A percentile compares a stretch with the other conserved stretches of the same genome.
phyloP scores from a whole-genome alignment of 2,329 filamentous ascomycete genomes.

The Cladosporium sp. region DNA sequence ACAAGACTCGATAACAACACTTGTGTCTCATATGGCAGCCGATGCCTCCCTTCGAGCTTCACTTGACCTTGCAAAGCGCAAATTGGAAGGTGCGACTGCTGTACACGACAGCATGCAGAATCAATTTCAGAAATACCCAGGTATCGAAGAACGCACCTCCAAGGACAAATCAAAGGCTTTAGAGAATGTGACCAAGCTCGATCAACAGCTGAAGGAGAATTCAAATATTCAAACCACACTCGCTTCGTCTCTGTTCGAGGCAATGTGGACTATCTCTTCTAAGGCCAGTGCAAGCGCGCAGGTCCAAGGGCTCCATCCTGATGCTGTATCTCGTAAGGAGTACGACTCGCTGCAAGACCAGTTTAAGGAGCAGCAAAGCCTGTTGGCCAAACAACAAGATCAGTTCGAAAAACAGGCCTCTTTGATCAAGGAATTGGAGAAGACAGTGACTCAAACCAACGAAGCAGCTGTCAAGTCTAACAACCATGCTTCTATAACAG shows the following conservation, averaged over 20 bases:
- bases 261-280: neutral
- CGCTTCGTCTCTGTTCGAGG: neutral
- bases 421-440: neutral
- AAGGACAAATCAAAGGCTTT: neutral
- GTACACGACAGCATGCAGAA: neutral
- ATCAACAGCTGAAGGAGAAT: neutral
- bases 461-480: neutral
- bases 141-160: neutral
- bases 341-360: neutral
- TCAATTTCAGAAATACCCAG: neutral
- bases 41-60: neutral
- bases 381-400: neutral
- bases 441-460: neutral
- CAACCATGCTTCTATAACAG: neutral
- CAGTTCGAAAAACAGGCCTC: neutral
- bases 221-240: neutral
- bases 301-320: neutral
- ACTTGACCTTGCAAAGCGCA: neutral
- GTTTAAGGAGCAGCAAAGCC: neutral
- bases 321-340: neutral
- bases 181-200: neutral
- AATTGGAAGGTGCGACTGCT: neutral
- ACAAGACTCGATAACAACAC: neutral
- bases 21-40: neutral
- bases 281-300: neutral